Conservation (phyloP, 2,329 filamentous ascomycete genomes). For the Hypoxylon sp. region DNA sequence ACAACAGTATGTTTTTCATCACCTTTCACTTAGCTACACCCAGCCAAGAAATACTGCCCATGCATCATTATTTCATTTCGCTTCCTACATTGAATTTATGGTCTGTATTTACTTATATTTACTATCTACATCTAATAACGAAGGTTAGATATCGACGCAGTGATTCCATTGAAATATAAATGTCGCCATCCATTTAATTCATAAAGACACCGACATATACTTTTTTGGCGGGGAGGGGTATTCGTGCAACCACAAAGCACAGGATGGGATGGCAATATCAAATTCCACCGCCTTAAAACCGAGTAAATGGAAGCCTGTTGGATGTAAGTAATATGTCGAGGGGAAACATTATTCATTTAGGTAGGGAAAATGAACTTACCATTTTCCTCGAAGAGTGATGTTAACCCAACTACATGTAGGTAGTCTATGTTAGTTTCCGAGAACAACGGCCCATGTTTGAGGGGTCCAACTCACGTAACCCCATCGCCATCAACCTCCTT, state of each 20-base stretch:
- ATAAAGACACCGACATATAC: background rate
- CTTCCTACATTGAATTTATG: background rate
- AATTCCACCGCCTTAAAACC: constrained; percentile 47
- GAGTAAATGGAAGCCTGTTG: constrained; percentile 52
- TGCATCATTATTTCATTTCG: background rate
- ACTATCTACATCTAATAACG: too few species aligned
- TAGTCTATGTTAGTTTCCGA: constrained; percentile 20
- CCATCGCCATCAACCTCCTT: constrained; percentile 92
- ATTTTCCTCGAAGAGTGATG: constrained; percentile 55
- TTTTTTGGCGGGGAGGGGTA: background rate
- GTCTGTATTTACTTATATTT: background rate
- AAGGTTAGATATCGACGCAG: too few species aligned
- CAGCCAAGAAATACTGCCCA: background rate
- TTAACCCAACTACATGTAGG: constrained; percentile 51
- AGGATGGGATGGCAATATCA: too few species aligned
- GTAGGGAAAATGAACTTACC: constrained; percentile 44
- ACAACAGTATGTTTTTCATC: background rate
- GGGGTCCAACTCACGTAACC: constrained; percentile 61
- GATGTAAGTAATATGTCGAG: constrained; percentile 31
- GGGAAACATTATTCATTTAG: background rate
- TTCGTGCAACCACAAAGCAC: too few species aligned
- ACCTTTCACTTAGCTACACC: background rate
- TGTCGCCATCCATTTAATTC: background rate
- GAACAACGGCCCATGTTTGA: background rate
- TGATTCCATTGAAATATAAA: constrained; percentile 4